Evolutionary conservation across 2,329 filamentous ascomycete species (phyloP).

Genomic region (Fusarium sp.): DNA sequence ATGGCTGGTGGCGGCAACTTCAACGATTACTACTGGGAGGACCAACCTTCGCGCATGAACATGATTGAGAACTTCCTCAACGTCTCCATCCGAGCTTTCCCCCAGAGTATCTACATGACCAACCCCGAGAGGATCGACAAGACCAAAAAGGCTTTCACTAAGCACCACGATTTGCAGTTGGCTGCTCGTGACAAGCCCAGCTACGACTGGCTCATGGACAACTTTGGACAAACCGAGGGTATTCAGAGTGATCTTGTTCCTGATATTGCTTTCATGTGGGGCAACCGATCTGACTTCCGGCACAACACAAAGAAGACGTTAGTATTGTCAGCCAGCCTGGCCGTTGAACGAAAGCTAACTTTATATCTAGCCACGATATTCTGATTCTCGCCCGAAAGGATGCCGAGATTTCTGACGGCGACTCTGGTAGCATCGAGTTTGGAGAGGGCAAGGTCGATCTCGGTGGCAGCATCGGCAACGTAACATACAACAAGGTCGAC

Average conservation of each 20-base stretch:
- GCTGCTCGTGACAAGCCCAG: conserved; percentile 41
- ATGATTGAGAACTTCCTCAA: conserved; percentile 40
- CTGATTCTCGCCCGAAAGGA: conserved; percentile 42
- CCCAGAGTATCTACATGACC: conserved; percentile 40
- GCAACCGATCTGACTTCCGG: conserved; percentile 40
- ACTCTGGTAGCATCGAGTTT: conserved; percentile 34
- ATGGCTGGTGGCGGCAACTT: conserved; percentile 43
- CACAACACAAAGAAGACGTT: conserved; percentile 41
- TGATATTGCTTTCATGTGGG: conserved; percentile 44
- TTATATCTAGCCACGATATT: conserved; percentile 32
- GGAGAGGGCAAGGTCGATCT: conserved; percentile 38
- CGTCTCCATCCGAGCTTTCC: conserved; percentile 38
- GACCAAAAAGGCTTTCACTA: conserved; percentile 30
- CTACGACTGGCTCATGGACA: conserved; percentile 40
- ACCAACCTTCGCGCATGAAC: conserved; percentile 44
- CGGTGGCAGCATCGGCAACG: conserved; percentile 35
- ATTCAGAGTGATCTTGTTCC: conserved; percentile 40
- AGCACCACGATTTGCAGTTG: conserved; percentile 39
- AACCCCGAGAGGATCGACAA: conserved; percentile 35
- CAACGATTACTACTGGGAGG: conserved; percentile 44
- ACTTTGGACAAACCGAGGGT: conserved; percentile 29
- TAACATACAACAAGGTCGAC: conserved; percentile 42
- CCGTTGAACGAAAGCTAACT: conserved; percentile 11
- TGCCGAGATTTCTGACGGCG: conserved; percentile 35
- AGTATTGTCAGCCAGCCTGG: not conserved